These are phyloP conservation scores for Chaetomidium leptoderma DNA, from an alignment of 495 filamentous ascomycete species.

Conservation along the genomic window DNA sequence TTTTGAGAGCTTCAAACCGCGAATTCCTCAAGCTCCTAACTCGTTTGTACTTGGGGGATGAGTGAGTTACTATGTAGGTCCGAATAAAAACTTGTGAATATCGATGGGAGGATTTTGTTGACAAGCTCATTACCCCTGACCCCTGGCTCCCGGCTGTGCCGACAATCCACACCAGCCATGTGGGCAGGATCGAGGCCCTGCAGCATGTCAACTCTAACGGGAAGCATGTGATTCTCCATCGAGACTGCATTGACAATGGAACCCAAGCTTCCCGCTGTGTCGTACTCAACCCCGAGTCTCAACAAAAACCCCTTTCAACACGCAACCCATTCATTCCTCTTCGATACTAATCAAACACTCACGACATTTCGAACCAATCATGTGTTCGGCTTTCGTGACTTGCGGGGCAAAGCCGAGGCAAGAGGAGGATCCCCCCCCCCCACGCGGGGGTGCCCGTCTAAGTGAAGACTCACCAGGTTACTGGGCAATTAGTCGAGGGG, in stretches of 20 bases:
- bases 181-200: not conserved
- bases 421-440: no score
- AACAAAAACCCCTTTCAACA: no score
- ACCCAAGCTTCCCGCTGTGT: no score
- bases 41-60: no score
- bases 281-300: no score
- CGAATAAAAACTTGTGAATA: not conserved
- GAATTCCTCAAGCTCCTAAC: no score
- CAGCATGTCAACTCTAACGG: not conserved
- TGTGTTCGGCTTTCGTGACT: no score
- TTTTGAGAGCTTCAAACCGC: no score
- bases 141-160: not conserved
- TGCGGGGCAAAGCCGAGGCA: no score
- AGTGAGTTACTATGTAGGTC: not conserved
- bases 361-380: no score
- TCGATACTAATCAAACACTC: no score
- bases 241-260: not conserved
- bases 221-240: not conserved
- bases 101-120: not conserved
- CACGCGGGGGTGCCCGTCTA: not conserved
- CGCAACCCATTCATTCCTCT: no score
- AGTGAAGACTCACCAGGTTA: not conserved
- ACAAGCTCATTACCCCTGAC: not conserved
- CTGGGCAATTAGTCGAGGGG: slow-evolving; percentile 41
- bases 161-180: not conserved